Conservation (phyloP, 495 filamentous ascomycete species). For the Pyrenula massariospora region DNA sequence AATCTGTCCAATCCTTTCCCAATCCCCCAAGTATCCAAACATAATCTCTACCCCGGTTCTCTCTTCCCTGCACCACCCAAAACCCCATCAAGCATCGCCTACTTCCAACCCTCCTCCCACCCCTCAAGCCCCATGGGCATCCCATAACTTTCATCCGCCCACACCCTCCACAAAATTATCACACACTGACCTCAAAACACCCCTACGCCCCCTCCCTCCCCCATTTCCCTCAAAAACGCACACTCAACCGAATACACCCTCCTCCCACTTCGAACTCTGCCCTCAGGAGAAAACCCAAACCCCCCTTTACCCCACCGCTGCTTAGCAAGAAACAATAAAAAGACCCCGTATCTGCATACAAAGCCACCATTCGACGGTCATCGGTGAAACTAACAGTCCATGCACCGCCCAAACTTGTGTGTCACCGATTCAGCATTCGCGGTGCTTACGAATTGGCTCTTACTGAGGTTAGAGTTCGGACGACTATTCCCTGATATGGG, state of each 20-base stretch:
- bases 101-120: neutral
- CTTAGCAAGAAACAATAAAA: too few species aligned
- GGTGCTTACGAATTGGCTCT: too few species aligned
- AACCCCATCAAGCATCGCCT: neutral
- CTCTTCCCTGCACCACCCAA: neutral
- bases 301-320: neutral
- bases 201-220: neutral
- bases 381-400: too few species aligned
- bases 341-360: too few species aligned
- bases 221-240: neutral
- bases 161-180: neutral
- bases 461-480: too few species aligned
- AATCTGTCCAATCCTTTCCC: neutral
- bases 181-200: neutral
- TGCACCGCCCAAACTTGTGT: too few species aligned
- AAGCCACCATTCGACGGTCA: too few species aligned
- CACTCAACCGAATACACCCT: neutral
- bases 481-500: too few species aligned
- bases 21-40: neutral
- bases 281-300: neutral
- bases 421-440: too few species aligned
- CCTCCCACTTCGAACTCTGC: neutral
- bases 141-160: neutral
- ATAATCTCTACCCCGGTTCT: neutral
- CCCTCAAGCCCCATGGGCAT: too few species aligned